phyloP scores from a whole-genome alignment of 2,329 filamentous ascomycete species.

The Fusarium sp. region DNA sequence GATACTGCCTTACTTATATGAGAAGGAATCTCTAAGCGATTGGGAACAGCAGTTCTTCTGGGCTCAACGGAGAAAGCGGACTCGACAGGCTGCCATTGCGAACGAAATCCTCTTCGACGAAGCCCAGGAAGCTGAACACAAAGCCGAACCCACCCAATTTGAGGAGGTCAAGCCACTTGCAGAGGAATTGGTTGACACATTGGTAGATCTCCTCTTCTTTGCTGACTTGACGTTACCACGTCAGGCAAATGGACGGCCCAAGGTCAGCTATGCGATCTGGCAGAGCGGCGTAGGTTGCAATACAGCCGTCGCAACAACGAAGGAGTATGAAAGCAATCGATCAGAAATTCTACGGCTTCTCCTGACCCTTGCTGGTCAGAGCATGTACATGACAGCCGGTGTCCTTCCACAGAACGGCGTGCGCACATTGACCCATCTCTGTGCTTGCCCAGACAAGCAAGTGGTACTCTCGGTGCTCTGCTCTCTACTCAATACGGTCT shows the following conservation, averaged over 20 bases:
- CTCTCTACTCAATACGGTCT: slow-evolving; percentile 91
- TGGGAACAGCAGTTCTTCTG: slow-evolving; percentile 98
- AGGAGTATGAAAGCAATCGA: slow-evolving; percentile 92
- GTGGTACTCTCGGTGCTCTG: slow-evolving; percentile 89
- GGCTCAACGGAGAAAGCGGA: slow-evolving; percentile 78
- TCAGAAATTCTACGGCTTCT: slow-evolving; percentile 89
- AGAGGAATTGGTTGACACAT: slow-evolving; percentile 90
- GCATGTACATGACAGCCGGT: slow-evolving; percentile 89
- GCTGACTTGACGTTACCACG: slow-evolving; percentile 86
- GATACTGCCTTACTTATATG: slow-evolving; percentile 90
- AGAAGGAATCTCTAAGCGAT: slow-evolving; percentile 80
- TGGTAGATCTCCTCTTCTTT: slow-evolving; percentile 91
- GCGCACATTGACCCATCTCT: slow-evolving; percentile 87
- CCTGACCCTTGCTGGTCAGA: slow-evolving; percentile 86
- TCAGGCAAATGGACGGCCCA: slow-evolving; percentile 75
- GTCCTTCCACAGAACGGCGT: slow-evolving; percentile 85
- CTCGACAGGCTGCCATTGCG: slow-evolving; percentile 71
- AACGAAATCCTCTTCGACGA: slow-evolving; percentile 89
- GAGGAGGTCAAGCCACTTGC: slow-evolving; percentile 88
- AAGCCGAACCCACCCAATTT: slow-evolving; percentile 69
- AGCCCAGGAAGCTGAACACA: slow-evolving; percentile 63
- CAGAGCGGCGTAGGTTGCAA: slow-evolving; percentile 98
- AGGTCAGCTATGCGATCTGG: slow-evolving; percentile 95
- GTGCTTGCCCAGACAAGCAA: slow-evolving; percentile 89
- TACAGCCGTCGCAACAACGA: slow-evolving; percentile 85